Evolutionary conservation across 2,329 filamentous ascomycete species (phyloP).

Genomic region (Fusarium kyushuense): DNA sequence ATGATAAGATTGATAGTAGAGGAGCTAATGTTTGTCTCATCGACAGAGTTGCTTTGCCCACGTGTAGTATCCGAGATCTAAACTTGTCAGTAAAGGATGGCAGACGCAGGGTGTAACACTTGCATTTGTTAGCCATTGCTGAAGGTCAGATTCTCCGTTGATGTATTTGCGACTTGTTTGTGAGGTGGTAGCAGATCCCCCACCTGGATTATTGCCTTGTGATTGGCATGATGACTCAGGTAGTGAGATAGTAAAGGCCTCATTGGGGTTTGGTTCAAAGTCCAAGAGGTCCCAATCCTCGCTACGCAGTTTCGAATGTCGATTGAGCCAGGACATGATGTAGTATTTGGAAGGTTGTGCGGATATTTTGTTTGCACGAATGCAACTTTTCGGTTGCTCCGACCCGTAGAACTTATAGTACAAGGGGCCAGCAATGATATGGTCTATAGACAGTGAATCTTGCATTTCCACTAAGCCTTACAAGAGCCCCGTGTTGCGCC

Average conservation of each 20-base stretch:
- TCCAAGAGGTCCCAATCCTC: not conserved
- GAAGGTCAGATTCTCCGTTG: not conserved
- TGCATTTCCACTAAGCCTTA: not conserved
- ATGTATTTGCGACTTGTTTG: not conserved
- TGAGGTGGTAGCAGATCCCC: fast-evolving
- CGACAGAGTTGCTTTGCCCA: not conserved
- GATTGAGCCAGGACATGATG: not conserved
- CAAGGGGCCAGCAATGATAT: not conserved
- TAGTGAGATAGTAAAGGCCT: not conserved
- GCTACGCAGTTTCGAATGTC: not conserved
- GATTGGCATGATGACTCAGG: too few relatives aligned
- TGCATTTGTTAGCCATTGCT: not conserved
- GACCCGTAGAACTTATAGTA: not conserved
- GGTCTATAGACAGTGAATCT: not conserved
- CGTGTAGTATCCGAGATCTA: not conserved
- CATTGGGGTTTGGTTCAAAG: not conserved
- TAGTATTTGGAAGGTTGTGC: too few relatives aligned
- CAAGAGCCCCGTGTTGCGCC: not conserved
- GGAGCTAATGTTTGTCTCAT: not conserved
- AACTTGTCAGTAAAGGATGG: not conserved
- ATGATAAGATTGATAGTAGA: not conserved
- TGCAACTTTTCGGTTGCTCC: not conserved
- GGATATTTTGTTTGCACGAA: not conserved
- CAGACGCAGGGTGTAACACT: fast-evolving
- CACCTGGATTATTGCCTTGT: not conserved